Base-by-base conservation (phyloP, 2,329 filamentous ascomycete species). In the Pseudogymnoascus sp. region DNA sequence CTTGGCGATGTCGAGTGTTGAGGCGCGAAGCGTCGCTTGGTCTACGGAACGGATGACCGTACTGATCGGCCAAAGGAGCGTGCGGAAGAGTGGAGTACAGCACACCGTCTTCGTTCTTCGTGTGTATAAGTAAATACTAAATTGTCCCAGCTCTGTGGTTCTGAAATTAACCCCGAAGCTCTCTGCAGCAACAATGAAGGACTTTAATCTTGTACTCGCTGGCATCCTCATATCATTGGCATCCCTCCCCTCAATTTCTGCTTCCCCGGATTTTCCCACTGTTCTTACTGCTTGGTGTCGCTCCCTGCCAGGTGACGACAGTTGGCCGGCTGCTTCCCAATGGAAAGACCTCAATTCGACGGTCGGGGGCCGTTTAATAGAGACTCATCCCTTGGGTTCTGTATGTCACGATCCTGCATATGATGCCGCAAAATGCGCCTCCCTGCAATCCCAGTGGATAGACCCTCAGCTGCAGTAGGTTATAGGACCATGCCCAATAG, bases 321-420 rank as follows among this genome's bases (percentile, higher is more conserved):
- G 60, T 25, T 68, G 66, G 66, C 66, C 66, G 5, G 61, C 62
- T 4, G 21, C 31, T 25, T 21, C 59, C 13, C 58, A 38, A 13
- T 68, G 65, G 65, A 36, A 58, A 27, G 31, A n/a, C 7, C 58
- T 68, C 35, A 68, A 68, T 48, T 48, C 42, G 17, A 66, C 63
- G 1, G 62, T 65, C 15, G 63, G 60, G 33, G 66, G 66, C 12
- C 59, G 61, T 17, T 59, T 68, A 25, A 60, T 68, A 33, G 61
- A 59, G 10, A 62, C 66, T 33, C 31, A 55, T 8, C 65, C 65
- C 12, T 41, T 68, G 29, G 67, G 63, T 12, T 33, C 60, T 4
- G 60, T 64, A n/a, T 71, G 68, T 44, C 69, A 70, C 25, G 67
- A 69, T 29, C 65, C 65, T 4, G 61, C 15, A 3, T 70, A 66